A percentile compares a stretch with the other conserved stretches of the same genome.
Evolutionary conservation across 768 basidiomycete species (phyloP).

Genomic region (Leccinum fibrillosum): DNA sequence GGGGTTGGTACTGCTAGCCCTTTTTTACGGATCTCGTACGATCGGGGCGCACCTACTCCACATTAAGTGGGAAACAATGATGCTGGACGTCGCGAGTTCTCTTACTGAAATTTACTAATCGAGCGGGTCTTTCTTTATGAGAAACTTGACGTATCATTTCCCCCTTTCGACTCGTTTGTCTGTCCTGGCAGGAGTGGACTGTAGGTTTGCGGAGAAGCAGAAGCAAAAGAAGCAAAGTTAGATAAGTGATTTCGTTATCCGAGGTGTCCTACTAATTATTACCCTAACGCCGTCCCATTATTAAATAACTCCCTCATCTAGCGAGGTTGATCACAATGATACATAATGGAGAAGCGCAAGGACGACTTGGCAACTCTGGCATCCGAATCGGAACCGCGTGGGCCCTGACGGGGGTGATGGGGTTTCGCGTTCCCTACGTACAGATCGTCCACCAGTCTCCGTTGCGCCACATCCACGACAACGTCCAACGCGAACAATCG

Average conservation of each 20-base stretch:
- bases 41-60: slow-evolving; percentile 68
- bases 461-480: background rate
- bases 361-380: background rate
- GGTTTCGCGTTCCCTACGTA: background rate
- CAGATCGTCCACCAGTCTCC: background rate
- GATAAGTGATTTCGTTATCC: slow-evolving; percentile 89
- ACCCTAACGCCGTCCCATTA: slow-evolving; percentile 78
- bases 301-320: slow-evolving; percentile 94
- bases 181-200: background rate
- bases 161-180: background rate
- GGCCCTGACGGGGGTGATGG: background rate
- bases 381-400: background rate
- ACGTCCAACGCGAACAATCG: background rate
- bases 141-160: slow-evolving; percentile 13
- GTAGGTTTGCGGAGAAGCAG: background rate
- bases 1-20: background rate
- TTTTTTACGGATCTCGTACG: background rate
- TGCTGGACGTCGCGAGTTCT: slow-evolving; percentile 38
- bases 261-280: slow-evolving; percentile 60
- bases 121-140: slow-evolving; percentile 69
- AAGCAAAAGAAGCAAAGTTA: slow-evolving; percentile 37
- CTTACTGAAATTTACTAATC: slow-evolving; percentile 62
- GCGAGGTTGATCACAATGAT: slow-evolving; percentile 91
- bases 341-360: slow-evolving; percentile 52
- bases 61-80: slow-evolving; percentile 66